Conservation (phyloP, 2,329 filamentous ascomycete species). For the Shiraia sp. region DNA sequence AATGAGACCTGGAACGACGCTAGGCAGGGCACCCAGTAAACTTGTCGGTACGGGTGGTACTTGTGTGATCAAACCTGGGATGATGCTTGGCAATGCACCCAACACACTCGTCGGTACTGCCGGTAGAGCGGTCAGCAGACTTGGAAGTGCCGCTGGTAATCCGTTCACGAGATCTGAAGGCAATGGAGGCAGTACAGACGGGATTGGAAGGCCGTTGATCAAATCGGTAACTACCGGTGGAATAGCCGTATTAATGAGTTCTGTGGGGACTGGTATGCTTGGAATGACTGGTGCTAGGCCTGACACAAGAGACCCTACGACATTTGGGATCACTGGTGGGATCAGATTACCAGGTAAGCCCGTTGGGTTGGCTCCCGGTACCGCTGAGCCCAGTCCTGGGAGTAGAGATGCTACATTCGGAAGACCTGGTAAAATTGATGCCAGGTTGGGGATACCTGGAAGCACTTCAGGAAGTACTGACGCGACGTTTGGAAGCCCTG, state of each 20-base stretch:
- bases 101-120: neutral
- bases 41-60: too few relatives aligned
- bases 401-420: too few relatives aligned
- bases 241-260: neutral
- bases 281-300: neutral
- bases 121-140: neutral
- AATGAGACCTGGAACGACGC: neutral
- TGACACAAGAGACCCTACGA: neutral
- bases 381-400: too few relatives aligned
- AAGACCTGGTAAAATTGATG: too few relatives aligned
- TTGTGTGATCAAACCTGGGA: neutral
- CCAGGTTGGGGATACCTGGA: too few relatives aligned
- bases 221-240: neutral
- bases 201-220: neutral
- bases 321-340: neutral
- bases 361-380: too few relatives aligned
- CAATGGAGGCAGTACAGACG: neutral
- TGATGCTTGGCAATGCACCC: neutral
- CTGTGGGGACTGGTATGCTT: neutral
- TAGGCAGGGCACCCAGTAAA: neutral
- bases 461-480: too few relatives aligned
- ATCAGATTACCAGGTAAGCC: neutral
- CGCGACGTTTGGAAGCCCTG: too few relatives aligned
- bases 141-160: neutral
- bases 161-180: neutral